A percentile compares a stretch with the other conserved stretches of the same genome.
Conservation (phyloP, 2,329 filamentous ascomycete species). For the Fusarium palustre region DNA sequence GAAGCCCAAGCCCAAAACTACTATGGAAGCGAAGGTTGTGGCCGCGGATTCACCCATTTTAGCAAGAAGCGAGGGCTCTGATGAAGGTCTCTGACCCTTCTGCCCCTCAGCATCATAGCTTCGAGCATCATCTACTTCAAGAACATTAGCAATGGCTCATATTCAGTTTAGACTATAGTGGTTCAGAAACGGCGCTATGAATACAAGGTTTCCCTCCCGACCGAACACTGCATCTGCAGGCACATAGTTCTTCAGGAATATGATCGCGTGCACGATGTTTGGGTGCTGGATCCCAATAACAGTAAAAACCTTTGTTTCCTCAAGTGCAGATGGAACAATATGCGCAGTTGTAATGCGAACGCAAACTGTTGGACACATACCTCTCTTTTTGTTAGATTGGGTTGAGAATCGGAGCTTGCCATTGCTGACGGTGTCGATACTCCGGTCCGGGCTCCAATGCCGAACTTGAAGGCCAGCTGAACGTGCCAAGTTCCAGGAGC, state of each 20-base stretch:
- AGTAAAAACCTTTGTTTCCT: neutral
- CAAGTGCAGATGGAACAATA: neutral
- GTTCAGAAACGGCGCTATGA: neutral
- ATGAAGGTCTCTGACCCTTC: constrained; percentile 17
- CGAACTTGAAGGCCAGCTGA: constrained; percentile 24
- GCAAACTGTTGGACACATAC: constrained; percentile 37
- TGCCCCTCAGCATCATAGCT: constrained; percentile 6
- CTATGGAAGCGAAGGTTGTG: constrained; percentile 80
- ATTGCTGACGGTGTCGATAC: constrained; percentile 7
- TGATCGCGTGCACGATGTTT: neutral
- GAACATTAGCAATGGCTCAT: constrained; percentile 19
- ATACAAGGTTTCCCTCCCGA: neutral
- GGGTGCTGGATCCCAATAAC: neutral
- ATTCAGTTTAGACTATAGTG: neutral
- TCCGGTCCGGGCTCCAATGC: constrained; percentile 37
- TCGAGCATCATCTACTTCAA: constrained; percentile 19
- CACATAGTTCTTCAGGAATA: neutral
- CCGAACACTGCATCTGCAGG: neutral
- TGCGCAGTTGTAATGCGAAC: neutral
- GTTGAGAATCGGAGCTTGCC: constrained; percentile 48
- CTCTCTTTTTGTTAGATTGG: constrained; percentile 42
- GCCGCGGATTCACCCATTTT: constrained; percentile 81
- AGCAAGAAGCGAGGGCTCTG: constrained; percentile 56
- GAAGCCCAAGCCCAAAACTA: constrained; percentile 75
- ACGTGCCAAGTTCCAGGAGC: constrained; percentile 36